Evolutionary conservation across 2,329 filamentous ascomycete species (phyloP), one percentile per base, ranked within the genome.

Genomic region (Penicillium palitans): DNA sequence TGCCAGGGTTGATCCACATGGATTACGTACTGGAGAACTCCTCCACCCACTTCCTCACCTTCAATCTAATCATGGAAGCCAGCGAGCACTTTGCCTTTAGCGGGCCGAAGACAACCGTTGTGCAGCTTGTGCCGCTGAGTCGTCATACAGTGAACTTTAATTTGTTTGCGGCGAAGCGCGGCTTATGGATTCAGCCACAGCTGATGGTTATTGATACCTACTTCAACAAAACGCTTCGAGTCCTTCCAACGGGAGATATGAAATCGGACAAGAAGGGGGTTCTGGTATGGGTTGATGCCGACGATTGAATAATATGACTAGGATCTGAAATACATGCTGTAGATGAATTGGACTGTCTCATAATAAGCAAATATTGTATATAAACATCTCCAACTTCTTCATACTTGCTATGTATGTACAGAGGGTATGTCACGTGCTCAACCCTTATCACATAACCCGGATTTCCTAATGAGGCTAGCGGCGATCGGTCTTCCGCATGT

Each of bases 81-180:
- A 93, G 87, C 71, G 91, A 96, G 63, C 85, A 91, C 53, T 98
- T 98, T 75, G 93, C 92, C 0, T 98, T 99, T 74, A 92, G 90
- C 8, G 95, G 95, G 0, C 81, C 90, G 2, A 98, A 98, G 78
- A 83, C 89, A 64, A 87, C 86, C 13, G 89, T 88, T 1, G 67
- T 97, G 52, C 91, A 95, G 69, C 78, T 98, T 42, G 83, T 96
- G 46, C 95, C 95, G 0, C 80, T 96, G 61, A 93, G 90, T 59
- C 81, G 93, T 59, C 83, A 90, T 47, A 84, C 82, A 0, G 81
- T 91, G n/a, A 82, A 84, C 27, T 98, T 93, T 70, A 84, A 87
- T 40, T 69, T 99, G 19, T 74, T 96, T 59, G 87, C 93, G 8
- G 81, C 88, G 40, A 68, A 80, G 73, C 68, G 61, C 58, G 89